These are phyloP conservation scores for Xylariaceae sp. DNA, from an alignment of 2,329 filamentous ascomycete species.

Conservation along the genomic window DNA sequence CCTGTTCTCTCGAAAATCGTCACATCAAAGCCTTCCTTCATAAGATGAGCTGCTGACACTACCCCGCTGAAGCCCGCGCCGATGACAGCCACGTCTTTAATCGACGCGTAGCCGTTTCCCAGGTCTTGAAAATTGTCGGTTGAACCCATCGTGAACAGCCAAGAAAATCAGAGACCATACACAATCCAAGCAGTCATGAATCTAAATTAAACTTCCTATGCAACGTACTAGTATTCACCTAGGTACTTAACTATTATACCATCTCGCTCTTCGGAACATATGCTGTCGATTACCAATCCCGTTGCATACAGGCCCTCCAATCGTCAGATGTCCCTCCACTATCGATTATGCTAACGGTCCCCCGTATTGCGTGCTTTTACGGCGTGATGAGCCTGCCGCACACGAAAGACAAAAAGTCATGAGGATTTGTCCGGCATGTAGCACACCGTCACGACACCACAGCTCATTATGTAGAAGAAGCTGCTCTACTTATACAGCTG, in stretches of 20 bases:
- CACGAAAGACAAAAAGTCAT: too few species aligned
- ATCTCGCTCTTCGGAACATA: too few species aligned
- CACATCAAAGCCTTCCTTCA: conserved; percentile 64
- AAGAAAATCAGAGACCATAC: too few species aligned
- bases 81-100: conserved; percentile 60
- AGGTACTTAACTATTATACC: neutral
- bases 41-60: conserved; percentile 66
- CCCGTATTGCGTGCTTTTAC: conserved; percentile 28
- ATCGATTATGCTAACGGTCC: conserved; percentile 24
- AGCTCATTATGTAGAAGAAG: conserved; percentile 42
- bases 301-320: conserved; percentile 11
- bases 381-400: too few species aligned
- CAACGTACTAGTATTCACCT: neutral
- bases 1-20: conserved; percentile 68
- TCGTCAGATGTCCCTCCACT: too few species aligned
- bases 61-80: conserved; percentile 69
- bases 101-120: conserved; percentile 9
- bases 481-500: conserved; percentile 45
- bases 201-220: neutral
- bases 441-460: conserved; percentile 22
- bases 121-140: neutral
- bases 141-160: conserved; percentile 13
- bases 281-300: conserved; percentile 20
- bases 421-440: too few species aligned
- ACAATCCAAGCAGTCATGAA: too few species aligned